Evolutionary conservation across 2,329 filamentous ascomycete genomes (phyloP), one percentile per base, ranked within the genome.

Genomic region (Fusarium sterilihyphosum): DNA sequence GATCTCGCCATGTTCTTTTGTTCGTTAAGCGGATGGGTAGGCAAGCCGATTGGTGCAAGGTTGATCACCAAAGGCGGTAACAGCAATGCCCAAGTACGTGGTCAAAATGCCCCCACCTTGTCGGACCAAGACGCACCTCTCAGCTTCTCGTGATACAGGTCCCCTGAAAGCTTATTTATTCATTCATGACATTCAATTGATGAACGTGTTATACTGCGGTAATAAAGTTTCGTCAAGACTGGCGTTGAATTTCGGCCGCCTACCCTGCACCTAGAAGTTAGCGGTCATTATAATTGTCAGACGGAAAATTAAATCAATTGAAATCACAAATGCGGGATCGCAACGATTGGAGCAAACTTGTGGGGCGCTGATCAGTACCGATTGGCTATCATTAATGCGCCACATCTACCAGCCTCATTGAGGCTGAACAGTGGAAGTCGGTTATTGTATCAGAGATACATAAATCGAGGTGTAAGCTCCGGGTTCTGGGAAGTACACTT

Each of bases 161-260:
- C 6, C 26, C 26, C n/a, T n/a, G n/a, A n/a, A n/a, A n/a, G n/a
- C n/a, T n/a, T 43, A 24, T 11, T 16, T 43, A 24, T 2, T 43
- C 17, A 11, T 43, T 24, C 6, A 2, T 24, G 2, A 24, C 5
- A 24, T 44, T 5, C 8, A 24, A 44, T 44, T 24, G 2, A 7
- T 3, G 7, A 43, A 2, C 14, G 22, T n/a, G 0, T 7, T n/a
- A 10, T 43, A 8, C 1, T 43, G 0, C 6, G 7, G 22, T 43
- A 3, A 43, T 6, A 0, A 17, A 43, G 41, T 24, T 43, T n/a
- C 3, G 14, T 43, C 9, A 0, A 16, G 14, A 43, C 40, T 43
- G 40, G 13, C 22, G 16, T 26, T n/a, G n/a, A 9, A 16, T 43
- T 1, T 6, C 22, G 22, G 13, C 10, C 8, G 4, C 40, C 14